Percentiles rank a stretch among this genome's conserved stretches.
These are phyloP conservation scores for Oryza coarctata DNA, from an alignment of 176 grass and related monocot genomes.

Conservation along the genomic window DNA sequence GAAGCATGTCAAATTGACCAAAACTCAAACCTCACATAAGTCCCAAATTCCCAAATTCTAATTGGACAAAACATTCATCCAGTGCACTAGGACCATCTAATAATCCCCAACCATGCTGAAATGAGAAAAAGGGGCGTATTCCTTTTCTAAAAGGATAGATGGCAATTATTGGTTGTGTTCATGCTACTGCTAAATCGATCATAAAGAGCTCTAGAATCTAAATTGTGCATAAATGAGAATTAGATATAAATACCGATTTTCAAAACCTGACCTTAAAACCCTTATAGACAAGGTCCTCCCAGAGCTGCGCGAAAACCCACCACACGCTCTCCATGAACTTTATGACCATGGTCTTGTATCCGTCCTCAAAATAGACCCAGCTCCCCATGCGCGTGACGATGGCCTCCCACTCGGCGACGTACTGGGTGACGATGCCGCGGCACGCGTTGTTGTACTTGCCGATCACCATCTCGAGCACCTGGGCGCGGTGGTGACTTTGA, in stretches of 20 bases:
- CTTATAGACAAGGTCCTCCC: slow-evolving; percentile 76
- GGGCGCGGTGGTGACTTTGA: slow-evolving; percentile 64
- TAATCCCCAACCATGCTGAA: too few relatives aligned
- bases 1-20: too few relatives aligned
- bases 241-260: not conserved
- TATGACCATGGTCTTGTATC: slow-evolving; percentile 93
- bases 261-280: slow-evolving; percentile 64
- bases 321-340: slow-evolving; percentile 89
- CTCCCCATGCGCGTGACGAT: slow-evolving; percentile 68
- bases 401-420: slow-evolving; percentile 79
- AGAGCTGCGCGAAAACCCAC: slow-evolving; percentile 90
- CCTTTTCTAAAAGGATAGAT: too few relatives aligned
- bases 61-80: too few relatives aligned
- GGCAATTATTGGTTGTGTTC: too few relatives aligned
- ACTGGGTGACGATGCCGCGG: slow-evolving; percentile 84
- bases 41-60: too few relatives aligned
- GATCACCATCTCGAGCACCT: slow-evolving; percentile 88
- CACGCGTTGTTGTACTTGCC: slow-evolving; percentile 79
- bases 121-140: too few relatives aligned
- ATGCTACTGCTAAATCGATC: too few relatives aligned
- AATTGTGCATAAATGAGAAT: not conserved
- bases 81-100: too few relatives aligned
- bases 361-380: slow-evolving; percentile 90
- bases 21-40: too few relatives aligned
- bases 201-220: not conserved